Evolutionary conservation across 441 rosid genomes (phyloP).

Genomic region (Gossypium gossypioides): DNA sequence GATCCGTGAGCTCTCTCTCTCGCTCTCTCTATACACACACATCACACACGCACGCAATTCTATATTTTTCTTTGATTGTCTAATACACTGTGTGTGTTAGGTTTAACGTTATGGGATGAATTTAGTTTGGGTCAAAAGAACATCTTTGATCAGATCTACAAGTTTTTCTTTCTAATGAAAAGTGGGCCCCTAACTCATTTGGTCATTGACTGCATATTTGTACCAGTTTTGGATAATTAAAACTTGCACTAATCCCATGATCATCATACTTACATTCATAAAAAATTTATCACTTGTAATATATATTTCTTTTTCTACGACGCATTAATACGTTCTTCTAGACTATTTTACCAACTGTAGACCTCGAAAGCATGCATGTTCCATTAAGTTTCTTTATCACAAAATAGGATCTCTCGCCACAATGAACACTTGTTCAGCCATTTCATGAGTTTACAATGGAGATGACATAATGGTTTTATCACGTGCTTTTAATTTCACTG

Average conservation of each 20-base stretch:
- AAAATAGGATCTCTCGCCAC: neutral
- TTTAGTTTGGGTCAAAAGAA: neutral
- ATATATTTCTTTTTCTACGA: neutral
- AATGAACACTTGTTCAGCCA: too few relatives aligned
- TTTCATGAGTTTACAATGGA: neutral
- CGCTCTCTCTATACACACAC: neutral
- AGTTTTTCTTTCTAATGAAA: neutral
- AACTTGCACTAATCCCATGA: neutral
- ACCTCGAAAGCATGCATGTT: neutral
- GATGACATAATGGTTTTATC: neutral
- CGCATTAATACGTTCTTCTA: neutral
- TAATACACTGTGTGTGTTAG: neutral
- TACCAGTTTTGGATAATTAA: neutral
- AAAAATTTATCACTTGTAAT: neutral
- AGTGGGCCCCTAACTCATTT: neutral
- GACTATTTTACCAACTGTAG: neutral
- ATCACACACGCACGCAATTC: neutral
- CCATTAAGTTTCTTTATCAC: neutral
- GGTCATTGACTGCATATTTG: neutral
- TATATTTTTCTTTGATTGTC: neutral
- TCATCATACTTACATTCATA: neutral
- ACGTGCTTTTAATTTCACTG: neutral
- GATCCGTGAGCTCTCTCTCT: conserved; percentile 18
- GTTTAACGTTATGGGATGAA: neutral
- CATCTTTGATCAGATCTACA: neutral